Evolutionary conservation across 179 eudicot genomes (phyloP), one percentile per base, ranked within the genome.

Genomic region (Carnegiea gigantea): DNA sequence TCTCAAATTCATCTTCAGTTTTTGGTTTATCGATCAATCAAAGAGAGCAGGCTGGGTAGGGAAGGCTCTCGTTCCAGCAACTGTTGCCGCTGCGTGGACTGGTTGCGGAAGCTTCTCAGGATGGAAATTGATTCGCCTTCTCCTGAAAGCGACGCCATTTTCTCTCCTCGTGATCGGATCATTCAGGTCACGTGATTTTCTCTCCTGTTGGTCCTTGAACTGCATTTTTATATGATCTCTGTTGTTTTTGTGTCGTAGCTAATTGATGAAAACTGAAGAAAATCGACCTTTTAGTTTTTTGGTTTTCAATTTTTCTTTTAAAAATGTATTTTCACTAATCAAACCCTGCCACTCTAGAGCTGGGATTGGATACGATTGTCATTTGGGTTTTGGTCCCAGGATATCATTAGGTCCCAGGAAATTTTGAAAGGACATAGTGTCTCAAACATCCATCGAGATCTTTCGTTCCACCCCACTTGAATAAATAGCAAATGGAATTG

Each of bases 91-190:
- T 85, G 88, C 23, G 80, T 85, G 8, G 90, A 83, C 78, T 88
- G 88, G 88, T 78, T 88, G 76, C 82, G 85, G 23, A 88, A 80
- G 5, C 59, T 86, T 6, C 49, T 88, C 15, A 70, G 60, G 23
- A 88, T 88, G 90, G 90, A 88, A 38, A 64, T 82, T 75, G 90
- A 85, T 80, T 79, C 90, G 71, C 85, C 80, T 49, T 71, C 75
- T 18, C 64, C 59, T 20, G 76, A 77, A 54, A 36, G 38, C 71
- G 62, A 76, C n/a, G 21, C 77, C 43, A n/a, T 76, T 79, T 72
- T 79, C 57, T 85, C 86, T 60, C 79, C 78, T 79, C 85, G 67
- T 28, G 80, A 81, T 84, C 90, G 84, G 12, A 76, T 88, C 62
- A 6, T 82, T 23, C 87, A 88, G 86, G 90, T 88, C 13, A 1